A percentile compares a stretch with the other conserved stretches of the same genome.
phyloP scores from a whole-genome alignment of 176 grass and related monocot species.

The Bonia amplexicaulis region DNA sequence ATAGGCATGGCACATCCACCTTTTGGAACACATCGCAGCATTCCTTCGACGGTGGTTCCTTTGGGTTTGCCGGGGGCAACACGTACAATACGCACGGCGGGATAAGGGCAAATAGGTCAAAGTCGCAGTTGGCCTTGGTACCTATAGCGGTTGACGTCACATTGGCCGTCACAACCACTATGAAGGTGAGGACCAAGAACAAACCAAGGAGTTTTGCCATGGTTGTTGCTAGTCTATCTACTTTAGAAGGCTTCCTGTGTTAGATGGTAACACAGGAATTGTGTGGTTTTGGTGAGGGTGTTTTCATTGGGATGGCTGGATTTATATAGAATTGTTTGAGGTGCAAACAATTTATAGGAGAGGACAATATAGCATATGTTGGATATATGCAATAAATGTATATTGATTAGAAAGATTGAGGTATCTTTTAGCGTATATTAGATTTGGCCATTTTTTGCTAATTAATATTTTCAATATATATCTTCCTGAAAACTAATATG shows the following conservation, averaged over 20 bases:
- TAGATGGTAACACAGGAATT: neutral
- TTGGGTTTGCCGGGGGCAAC: neutral
- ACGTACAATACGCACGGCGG: constrained; percentile 9
- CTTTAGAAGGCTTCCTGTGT: neutral
- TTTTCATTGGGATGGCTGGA: no score
- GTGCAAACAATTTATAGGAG: neutral
- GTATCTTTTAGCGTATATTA: neutral
- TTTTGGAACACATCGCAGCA: constrained; percentile 13
- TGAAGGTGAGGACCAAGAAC: neutral
- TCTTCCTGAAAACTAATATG: no score
- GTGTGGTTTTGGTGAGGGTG: neutral
- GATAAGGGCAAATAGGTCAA: neutral
- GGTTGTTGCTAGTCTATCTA: neutral
- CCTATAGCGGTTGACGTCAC: neutral
- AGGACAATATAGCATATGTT: neutral
- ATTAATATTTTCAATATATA: neutral
- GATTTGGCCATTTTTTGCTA: neutral
- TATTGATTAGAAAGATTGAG: neutral
- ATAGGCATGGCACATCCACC: constrained; percentile 12
- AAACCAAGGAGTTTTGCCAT: neutral
- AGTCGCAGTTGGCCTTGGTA: neutral
- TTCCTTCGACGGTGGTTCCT: neutral
- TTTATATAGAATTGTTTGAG: neutral
- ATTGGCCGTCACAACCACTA: neutral
- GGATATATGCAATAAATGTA: neutral